Base-by-base conservation (phyloP, 2,329 filamentous ascomycete species). In the Phaeosphaeriaceae sp. region DNA sequence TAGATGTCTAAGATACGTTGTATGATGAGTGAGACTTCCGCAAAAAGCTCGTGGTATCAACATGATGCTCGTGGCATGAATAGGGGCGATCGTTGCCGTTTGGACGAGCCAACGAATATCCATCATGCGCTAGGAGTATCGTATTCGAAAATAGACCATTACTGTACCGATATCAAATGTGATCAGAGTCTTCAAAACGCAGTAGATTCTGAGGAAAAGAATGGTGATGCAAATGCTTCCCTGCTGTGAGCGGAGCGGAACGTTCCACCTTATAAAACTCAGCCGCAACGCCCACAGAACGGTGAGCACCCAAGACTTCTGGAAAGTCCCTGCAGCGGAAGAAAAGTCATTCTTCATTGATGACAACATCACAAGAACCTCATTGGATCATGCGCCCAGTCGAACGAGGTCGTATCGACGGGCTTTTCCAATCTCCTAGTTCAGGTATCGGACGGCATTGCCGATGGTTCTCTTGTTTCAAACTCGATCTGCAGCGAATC, bases 71-170 rank as follows among this genome's bases (percentile, higher is more conserved):
- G 23, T 30, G 49, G 49, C 49, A 40, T 32, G 32, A 50, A 50
- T 23, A 21, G 49, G 49, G 49, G 26, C 24, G 49, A 50, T 50
- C 47, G 30, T 35, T 50, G 30, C 26, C 49, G 28, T 40, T 35
- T 50, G 23, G 19, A 50, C 19, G 17, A 22, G 19, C 26, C 30
- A 50, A 40, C 15, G 26, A 32, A 50, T 19, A 19, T 28, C 23
- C n/a, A 13, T 19, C n/a, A 35, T 50, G 19, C n/a, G n/a, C n/a
- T 21, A 32, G 26, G 19, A 28, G 22, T 21, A 19, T 21, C 28
- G 28, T 40, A 40, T 40, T 32, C 49, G n/a, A 50, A 50, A 35
- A 50, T 50, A 50, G 26, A 17, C 47, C 43, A 46, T 11, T 13
- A 5, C 15, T n/a, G 15, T n/a, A 40, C 35, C 4, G 35, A 40